These are phyloP conservation scores for Amauroascus niger DNA, from an alignment of 2,329 filamentous ascomycete species.

Conservation along the genomic window DNA sequence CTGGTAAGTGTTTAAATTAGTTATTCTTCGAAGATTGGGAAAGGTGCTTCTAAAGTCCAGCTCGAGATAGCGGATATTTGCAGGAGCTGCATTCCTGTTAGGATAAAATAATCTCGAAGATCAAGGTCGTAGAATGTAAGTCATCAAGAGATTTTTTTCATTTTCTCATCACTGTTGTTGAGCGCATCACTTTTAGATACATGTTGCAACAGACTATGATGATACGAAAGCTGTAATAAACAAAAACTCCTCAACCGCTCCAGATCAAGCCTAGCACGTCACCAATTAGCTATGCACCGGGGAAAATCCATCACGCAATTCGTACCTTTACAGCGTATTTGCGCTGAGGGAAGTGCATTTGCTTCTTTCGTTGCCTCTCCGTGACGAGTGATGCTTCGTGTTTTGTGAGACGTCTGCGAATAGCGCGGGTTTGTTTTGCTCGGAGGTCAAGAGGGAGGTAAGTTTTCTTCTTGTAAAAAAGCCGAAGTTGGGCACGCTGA, in stretches of 20 bases:
- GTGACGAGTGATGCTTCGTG: slow-evolving; percentile 77
- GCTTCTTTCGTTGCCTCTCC: slow-evolving; percentile 94
- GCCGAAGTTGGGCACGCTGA: slow-evolving; percentile 92
- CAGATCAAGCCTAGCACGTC: slow-evolving; percentile 1
- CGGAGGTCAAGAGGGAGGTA: slow-evolving; percentile 97
- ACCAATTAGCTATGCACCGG: not conserved
- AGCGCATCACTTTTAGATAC: slow-evolving; percentile 8
- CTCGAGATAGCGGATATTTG: not conserved
- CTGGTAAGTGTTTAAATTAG: no score
- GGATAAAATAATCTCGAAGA: not conserved
- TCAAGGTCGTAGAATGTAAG: not conserved
- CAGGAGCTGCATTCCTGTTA: not conserved
- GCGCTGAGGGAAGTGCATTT: slow-evolving; percentile 92
- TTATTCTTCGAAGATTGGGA: no score
- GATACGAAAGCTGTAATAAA: not conserved
- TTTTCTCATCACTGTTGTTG: slow-evolving; percentile 3
- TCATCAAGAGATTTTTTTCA: slow-evolving; percentile 2
- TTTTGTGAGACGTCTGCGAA: slow-evolving; percentile 87
- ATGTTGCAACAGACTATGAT: slow-evolving; percentile 9
- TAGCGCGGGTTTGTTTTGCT: slow-evolving; percentile 94
- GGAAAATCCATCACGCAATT: not conserved
- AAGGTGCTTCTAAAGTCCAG: no score
- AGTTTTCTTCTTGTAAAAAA: slow-evolving; percentile 99
- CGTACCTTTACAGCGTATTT: slow-evolving; percentile 98
- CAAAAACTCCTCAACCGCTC: not conserved